Evolutionary conservation across 495 filamentous ascomycete species (phyloP), one percentile per base, ranked within the genome.

Genomic region (Penicillium arizonense): DNA sequence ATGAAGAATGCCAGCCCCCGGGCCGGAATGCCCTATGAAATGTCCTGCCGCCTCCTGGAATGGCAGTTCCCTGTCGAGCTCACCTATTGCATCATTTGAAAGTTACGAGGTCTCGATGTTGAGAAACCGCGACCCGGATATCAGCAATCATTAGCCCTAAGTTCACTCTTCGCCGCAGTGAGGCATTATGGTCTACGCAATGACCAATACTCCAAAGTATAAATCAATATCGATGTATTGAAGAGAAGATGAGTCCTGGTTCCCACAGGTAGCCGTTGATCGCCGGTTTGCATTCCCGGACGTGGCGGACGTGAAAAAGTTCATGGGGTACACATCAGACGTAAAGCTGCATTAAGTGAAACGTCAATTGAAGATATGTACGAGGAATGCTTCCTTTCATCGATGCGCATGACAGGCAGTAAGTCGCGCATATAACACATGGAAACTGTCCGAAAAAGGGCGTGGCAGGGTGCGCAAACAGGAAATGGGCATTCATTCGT

Each of bases 1-100:
- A 55, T 63, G 57, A 65, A 54, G 72, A 75, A 75, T 75, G 63
- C 47, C 44, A 56, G 45, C 61, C 57, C 46, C 56, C 53, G 30
- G 47, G 46, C 30, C 20, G 58, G 63, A 67, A 67, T 67, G 61
- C 58, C 33, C 28, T 12, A 35, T 34, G 36, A 57, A 68, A 60
- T 50, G 24, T 20, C 55, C 60, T 26, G 41, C 53, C 58, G 39
- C 30, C 50, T 57, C 56, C 37, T 64, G 69, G 70, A 57, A 71
- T 73, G 65, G 49, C 41, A 39, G 13, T 43, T 50, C 13, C 52
- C 41, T 42, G 12, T 16, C n/a, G 18, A 18, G 49, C 32, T 28
- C 40, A 16, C 14, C n/a, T 24, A 51, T 57, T 49, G 23, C 42
- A 47, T 49, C 40, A 48, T 47, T 49, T 36, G 50, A 36, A 37